Evolutionary conservation across 1,284 basidiomycete genomes (phyloP), one percentile per base, ranked within the genome.

Genomic region (Heliocybe sulcata): DNA sequence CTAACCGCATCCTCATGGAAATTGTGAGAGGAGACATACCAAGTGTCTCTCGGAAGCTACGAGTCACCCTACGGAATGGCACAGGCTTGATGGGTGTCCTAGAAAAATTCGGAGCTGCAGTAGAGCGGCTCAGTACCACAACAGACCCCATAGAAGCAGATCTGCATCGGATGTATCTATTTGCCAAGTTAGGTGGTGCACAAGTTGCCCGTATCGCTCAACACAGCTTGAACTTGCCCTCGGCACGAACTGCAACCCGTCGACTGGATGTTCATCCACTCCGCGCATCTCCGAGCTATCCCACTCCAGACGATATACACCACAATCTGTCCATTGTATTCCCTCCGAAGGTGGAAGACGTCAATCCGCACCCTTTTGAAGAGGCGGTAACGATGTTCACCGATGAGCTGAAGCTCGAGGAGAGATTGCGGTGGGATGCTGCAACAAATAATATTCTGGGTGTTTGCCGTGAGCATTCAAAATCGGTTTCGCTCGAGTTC

Each of bases 341-440:
- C 9, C 16, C 9, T 35, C 16, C 33, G 9, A 16, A 35, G 9
- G 16, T 9, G 9, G 16, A 35, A 16, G 33, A 35, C 33, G 33
- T 9, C 33, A 9, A 16, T 35, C n/a, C n/a, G 33, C 33, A 19
- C 51, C 23, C n/a, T 22, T n/a, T 16, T 22, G 56, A 51, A 45
- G 45, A 56, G 51, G 58, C 60, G 8, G 59, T 61, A 38, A 55
- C 55, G 2, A 60, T 63, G 19, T 49, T 52, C 25, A 35, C 60
- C 33, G 56, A 65, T 35, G 59, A 65, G 53, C 29, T 63, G 25
- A 63, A 66, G 55, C 50, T 64, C 35, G 55, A 64, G 53, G 54
- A 64, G 52, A 45, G 59, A 16, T 38, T 65, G n/a, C 58, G 56
- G 23, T 64, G 58, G 63, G 64, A 63, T 54, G 59, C 57, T 3